A percentile compares a stretch with the other conserved stretches of the same genome.
Conservation (phyloP, 805 yeast genomes). For the Sugiyamaella floridensis region DNA sequence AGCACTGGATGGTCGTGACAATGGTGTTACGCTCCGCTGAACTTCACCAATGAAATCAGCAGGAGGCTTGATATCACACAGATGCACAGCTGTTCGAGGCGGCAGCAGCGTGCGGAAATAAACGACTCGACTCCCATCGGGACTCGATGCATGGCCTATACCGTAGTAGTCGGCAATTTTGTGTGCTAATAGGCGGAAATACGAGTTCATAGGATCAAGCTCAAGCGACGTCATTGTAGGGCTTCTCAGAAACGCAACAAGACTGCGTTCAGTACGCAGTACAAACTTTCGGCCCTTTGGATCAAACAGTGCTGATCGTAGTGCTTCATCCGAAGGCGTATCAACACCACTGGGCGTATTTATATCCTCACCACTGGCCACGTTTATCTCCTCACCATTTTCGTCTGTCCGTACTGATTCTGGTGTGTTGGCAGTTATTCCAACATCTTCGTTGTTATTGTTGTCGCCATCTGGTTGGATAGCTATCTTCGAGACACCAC, state of each 20-base stretch:
- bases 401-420: too few relatives aligned
- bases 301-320: slow-evolving; percentile 37
- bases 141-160: slow-evolving; percentile 49
- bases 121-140: slow-evolving; percentile 42
- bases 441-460: too few relatives aligned
- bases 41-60: background rate
- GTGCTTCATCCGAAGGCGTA: slow-evolving; percentile 26
- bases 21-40: background rate
- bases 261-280: slow-evolving; percentile 41
- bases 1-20: background rate
- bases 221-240: slow-evolving; percentile 37
- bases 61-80: slow-evolving; percentile 2
- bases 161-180: slow-evolving; percentile 62
- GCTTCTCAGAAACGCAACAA: slow-evolving; percentile 40
- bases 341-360: too few relatives aligned
- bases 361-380: too few relatives aligned
- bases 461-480: too few relatives aligned
- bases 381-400: too few relatives aligned
- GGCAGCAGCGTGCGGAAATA: slow-evolving; percentile 33
- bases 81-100: slow-evolving; percentile 5
- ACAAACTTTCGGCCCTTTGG: slow-evolving; percentile 46
- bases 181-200: slow-evolving; percentile 59
- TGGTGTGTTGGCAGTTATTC: too few relatives aligned
- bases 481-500: too few relatives aligned
- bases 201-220: slow-evolving; percentile 57